Evolutionary conservation across 306 rosid species (phyloP), one percentile per base, ranked within the genome.

Genomic region (Vigna nakashimae): DNA sequence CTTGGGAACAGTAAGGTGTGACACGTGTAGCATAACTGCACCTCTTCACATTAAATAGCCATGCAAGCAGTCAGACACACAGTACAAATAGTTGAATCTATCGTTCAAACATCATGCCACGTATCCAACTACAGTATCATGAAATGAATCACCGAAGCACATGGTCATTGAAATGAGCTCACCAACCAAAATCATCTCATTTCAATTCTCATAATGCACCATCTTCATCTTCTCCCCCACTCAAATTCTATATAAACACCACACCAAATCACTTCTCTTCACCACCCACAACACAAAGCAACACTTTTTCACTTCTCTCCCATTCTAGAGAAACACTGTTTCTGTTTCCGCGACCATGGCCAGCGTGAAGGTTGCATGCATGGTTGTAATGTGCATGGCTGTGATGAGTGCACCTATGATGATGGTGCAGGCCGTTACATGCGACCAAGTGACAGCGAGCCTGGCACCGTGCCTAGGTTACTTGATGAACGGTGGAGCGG

Each of bases 381-480:
- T 82, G 65, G 65, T 80, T 36, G 38, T 86, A 9, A 9, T 51
- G 74, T 83, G 79, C 83, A 57, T 69, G 76, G 66, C 46, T 0
- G 18, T 83, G 68, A 26, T 77, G 6, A 30, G 64, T 56, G 80
- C 83, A 50, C 83, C 84, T 3, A 9, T 4, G 70, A 9, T 4
- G 70, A 16, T 49, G 13, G 87, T 56, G 0, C 55, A 81, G 3
- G 88, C 85, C 18, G 1, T 82, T 1, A 45, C 88, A 2, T 88
- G 92, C 50, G 28, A 48, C 4, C 15, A 70, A 11, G 84, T 88
- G 28, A 1, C 42, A 0, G 0, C 0, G 28, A 10, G 0, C 13
- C 1, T 80, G 4, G 1, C 4, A 6, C 56, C 82, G 0, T 86
- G 89, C 70, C 0, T 88, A 0, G 0, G 1, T 6, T 86, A 78